Percentiles rank a stretch among this genome's conserved stretches.
Conservation (phyloP, 2,329 filamentous ascomycete species). For the Clarireedia monteithiana region DNA sequence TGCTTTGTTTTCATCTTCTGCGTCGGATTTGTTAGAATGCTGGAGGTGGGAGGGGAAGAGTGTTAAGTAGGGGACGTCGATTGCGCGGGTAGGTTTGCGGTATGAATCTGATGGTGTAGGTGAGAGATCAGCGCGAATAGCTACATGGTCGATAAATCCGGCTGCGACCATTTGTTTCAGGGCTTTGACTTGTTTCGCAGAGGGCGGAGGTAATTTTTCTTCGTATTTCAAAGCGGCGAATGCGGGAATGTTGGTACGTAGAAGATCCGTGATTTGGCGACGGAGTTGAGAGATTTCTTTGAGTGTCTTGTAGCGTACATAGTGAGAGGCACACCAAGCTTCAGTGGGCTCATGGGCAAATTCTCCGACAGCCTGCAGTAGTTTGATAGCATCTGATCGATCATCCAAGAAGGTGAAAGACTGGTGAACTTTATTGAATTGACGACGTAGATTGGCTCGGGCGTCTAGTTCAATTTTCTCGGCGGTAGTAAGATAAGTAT, state of each 20-base stretch:
- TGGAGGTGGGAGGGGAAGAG: slow-evolving; percentile 58
- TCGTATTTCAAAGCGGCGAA: slow-evolving; percentile 50
- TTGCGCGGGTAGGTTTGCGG: slow-evolving; percentile 72
- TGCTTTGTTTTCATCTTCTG: slow-evolving; percentile 40
- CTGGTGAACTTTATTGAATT: slow-evolving; percentile 64
- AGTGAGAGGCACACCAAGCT: slow-evolving; percentile 72
- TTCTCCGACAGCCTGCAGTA: slow-evolving; percentile 80
- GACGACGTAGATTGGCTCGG: slow-evolving; percentile 53
- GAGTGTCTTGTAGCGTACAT: slow-evolving; percentile 80
- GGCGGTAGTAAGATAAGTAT: slow-evolving; percentile 51
- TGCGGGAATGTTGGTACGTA: slow-evolving; percentile 64
- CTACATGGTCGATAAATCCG: slow-evolving; percentile 90
- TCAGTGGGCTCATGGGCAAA: slow-evolving; percentile 70
- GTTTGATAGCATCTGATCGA: slow-evolving; percentile 80
- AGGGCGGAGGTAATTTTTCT: slow-evolving; percentile 50
- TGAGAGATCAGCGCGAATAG: slow-evolving; percentile 82
- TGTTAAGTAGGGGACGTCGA: slow-evolving; percentile 86
- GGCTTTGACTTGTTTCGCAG: slow-evolving; percentile 63
- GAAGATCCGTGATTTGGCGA: slow-evolving; percentile 72
- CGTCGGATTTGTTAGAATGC: slow-evolving; percentile 27
- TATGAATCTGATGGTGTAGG: slow-evolving; percentile 60
- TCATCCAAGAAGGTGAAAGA: slow-evolving; percentile 77
- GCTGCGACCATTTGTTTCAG: slow-evolving; percentile 88
- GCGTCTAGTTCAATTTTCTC: slow-evolving; percentile 66
- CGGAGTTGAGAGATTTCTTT: slow-evolving; percentile 80